A percentile compares a stretch with the other conserved stretches of the same genome.
phyloP scores from a whole-genome alignment of 2,329 filamentous ascomycete species.

The Aureobasidium sp. region DNA sequence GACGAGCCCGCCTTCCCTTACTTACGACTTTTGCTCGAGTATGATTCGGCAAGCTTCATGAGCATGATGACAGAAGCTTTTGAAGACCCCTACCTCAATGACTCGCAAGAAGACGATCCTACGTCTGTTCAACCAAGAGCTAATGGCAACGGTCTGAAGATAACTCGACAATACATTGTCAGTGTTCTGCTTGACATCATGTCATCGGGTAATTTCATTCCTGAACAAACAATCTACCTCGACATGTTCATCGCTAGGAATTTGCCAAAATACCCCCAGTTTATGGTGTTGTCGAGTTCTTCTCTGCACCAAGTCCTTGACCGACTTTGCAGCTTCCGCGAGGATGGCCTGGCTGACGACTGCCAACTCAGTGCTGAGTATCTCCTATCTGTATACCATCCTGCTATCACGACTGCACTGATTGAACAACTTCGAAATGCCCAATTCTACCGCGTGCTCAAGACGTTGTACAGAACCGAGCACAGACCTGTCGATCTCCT shows the following conservation, averaged over 20 bases:
- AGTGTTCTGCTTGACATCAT: slow-evolving; percentile 88
- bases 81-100: slow-evolving; percentile 88
- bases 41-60: slow-evolving; percentile 85
- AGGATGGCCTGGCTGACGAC: slow-evolving; percentile 74
- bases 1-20: slow-evolving; percentile 76
- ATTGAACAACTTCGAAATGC: slow-evolving; percentile 72
- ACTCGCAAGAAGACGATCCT: slow-evolving; percentile 55
- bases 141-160: slow-evolving; percentile 21
- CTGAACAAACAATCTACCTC: slow-evolving; percentile 82
- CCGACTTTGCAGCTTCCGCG: slow-evolving; percentile 78
- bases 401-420: slow-evolving; percentile 67
- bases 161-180: slow-evolving; percentile 81
- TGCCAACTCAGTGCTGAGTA: slow-evolving; percentile 97
- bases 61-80: slow-evolving; percentile 96
- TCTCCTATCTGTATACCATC: slow-evolving; percentile 84
- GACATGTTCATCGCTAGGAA: slow-evolving; percentile 99
- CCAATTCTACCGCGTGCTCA: slow-evolving; percentile 83
- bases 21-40: slow-evolving; percentile 73
- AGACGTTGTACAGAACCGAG: slow-evolving; percentile 74
- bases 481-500: slow-evolving; percentile 72
- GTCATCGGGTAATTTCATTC: slow-evolving; percentile 64
- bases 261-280: slow-evolving; percentile 92
- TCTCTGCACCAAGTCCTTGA: slow-evolving; percentile 72
- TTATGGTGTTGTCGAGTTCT: slow-evolving; percentile 81
- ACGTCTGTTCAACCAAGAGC: slow-evolving; percentile 37